phyloP scores from a whole-genome alignment of 768 basidiomycete species.

The Ephemerocybe angulata region DNA sequence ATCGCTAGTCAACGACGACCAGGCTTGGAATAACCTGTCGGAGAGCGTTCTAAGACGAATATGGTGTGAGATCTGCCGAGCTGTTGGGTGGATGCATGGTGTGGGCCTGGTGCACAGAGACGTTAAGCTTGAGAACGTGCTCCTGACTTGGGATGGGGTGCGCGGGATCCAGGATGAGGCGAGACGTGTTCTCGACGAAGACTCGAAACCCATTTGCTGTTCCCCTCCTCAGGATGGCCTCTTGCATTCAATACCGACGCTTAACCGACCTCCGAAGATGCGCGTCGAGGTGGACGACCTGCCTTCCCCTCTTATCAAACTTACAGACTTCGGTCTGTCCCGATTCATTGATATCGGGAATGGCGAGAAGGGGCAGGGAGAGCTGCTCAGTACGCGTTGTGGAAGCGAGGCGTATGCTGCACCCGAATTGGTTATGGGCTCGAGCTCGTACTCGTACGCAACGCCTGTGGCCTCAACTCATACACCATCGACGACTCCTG shows the following conservation, averaged over 20 bases:
- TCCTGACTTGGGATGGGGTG: constrained; percentile 5
- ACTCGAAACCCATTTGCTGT: background rate
- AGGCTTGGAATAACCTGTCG: constrained; percentile 36
- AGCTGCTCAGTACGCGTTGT: constrained; percentile 70
- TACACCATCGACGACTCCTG: background rate
- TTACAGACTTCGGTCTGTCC: constrained; percentile 89
- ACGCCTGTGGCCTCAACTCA: background rate
- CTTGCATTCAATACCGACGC: constrained; percentile 30
- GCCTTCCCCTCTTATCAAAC: constrained; percentile 64
- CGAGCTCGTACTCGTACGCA: constrained; percentile 13
- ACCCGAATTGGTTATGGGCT: constrained; percentile 63
- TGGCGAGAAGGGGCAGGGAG: constrained; percentile 27
- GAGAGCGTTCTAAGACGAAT: constrained; percentile 61
- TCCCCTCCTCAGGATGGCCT: background rate
- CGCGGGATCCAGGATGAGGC: background rate
- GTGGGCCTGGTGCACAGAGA: constrained; percentile 86
- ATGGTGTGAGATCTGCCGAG: constrained; percentile 72
- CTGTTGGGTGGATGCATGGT: constrained; percentile 84
- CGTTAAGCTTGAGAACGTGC: constrained; percentile 80
- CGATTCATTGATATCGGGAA: constrained; percentile 67
- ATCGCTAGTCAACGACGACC: constrained; percentile 62
- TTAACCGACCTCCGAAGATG: background rate
- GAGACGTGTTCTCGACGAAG: background rate
- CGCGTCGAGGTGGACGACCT: constrained; percentile 12
- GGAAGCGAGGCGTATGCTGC: constrained; percentile 89